phyloP scores from a whole-genome alignment of 495 filamentous ascomycete genomes.

The Xylaria acuta region DNA sequence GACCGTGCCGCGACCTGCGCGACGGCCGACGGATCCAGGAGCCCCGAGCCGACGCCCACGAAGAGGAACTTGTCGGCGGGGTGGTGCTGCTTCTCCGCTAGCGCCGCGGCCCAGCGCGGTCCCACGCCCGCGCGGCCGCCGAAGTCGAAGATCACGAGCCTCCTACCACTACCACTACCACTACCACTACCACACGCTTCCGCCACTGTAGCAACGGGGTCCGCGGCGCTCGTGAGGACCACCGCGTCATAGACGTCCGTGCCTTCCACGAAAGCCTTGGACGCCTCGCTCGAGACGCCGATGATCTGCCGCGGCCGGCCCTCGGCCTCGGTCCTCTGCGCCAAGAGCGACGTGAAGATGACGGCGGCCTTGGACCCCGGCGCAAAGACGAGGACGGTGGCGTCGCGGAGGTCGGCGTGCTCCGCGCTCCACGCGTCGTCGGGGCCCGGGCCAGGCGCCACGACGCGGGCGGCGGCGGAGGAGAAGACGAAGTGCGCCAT shows the following conservation, averaged over 20 bases:
- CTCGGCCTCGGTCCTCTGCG: conserved; percentile 27
- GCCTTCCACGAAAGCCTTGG: conserved; percentile 37
- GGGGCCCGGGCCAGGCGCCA: conserved; percentile 49
- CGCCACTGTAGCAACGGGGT: conserved; percentile 19
- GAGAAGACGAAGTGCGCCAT: conserved; percentile 57
- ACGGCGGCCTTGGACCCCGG: conserved; percentile 60
- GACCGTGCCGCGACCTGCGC: conserved; percentile 14
- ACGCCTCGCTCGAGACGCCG: conserved; percentile 43
- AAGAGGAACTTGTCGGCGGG: conserved; percentile 42
- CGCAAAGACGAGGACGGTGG: conserved; percentile 50
- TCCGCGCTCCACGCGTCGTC: conserved; percentile 12
- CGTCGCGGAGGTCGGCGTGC: conserved; percentile 54
- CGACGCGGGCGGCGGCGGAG: conserved; percentile 33
- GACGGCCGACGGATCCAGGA: conserved; percentile 40
- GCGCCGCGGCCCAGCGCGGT: conserved; percentile 41
- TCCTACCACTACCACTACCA: conserved; percentile 28
- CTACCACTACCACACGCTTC: background rate
- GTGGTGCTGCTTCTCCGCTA: conserved; percentile 31
- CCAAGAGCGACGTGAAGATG: conserved; percentile 48
- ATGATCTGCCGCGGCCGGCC: conserved; percentile 41
- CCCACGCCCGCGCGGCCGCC: conserved; percentile 52
- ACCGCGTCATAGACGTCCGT: conserved; percentile 48
- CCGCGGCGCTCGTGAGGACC: conserved; percentile 33
- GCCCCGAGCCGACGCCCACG: conserved; percentile 44
- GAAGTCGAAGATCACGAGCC: conserved; percentile 61